These are phyloP conservation scores for Westerdykella ornata DNA, from an alignment of 2,329 filamentous ascomycete species.

Conservation along the genomic window DNA sequence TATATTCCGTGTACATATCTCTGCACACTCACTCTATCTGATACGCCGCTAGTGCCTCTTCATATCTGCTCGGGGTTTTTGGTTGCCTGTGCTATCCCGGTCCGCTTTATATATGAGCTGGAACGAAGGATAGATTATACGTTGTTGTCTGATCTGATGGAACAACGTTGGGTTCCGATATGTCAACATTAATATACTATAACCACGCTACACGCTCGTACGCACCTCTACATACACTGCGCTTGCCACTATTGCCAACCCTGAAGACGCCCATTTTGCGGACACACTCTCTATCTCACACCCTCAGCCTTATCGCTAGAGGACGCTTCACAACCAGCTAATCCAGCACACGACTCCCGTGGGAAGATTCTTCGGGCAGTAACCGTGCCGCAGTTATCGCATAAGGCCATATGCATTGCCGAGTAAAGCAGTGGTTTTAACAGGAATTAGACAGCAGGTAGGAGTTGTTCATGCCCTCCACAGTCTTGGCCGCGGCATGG, in stretches of 20 bases:
- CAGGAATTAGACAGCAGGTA: conserved; percentile 11
- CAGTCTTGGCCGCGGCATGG: conserved; percentile 1
- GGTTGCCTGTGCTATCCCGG: conserved; percentile 1
- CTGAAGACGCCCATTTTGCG: too few relatives aligned
- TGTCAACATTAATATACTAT: too few relatives aligned
- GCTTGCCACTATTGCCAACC: too few relatives aligned
- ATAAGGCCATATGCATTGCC: conserved; percentile 4
- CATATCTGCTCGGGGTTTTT: background rate
- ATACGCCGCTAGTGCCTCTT: conserved; percentile 1
- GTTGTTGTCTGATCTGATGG: too few relatives aligned
- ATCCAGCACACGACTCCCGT: background rate
- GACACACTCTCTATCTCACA: too few relatives aligned
- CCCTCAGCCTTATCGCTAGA: too few relatives aligned
- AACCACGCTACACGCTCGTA: too few relatives aligned
- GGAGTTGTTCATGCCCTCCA: conserved; percentile 5
- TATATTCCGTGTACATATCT: background rate
- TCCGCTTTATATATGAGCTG: conserved; percentile 3
- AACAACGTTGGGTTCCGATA: background rate
- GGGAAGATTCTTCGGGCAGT: conserved; percentile 3
- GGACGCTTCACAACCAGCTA: too few relatives aligned
- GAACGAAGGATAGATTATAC: background rate
- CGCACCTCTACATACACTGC: too few relatives aligned
- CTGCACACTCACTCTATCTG: background rate
- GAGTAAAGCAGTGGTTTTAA: conserved; percentile 6
- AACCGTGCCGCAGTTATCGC: conserved; percentile 5